Base-by-base conservation (phyloP, 768 basidiomycete genomes). In the Lactarius evosmus region DNA sequence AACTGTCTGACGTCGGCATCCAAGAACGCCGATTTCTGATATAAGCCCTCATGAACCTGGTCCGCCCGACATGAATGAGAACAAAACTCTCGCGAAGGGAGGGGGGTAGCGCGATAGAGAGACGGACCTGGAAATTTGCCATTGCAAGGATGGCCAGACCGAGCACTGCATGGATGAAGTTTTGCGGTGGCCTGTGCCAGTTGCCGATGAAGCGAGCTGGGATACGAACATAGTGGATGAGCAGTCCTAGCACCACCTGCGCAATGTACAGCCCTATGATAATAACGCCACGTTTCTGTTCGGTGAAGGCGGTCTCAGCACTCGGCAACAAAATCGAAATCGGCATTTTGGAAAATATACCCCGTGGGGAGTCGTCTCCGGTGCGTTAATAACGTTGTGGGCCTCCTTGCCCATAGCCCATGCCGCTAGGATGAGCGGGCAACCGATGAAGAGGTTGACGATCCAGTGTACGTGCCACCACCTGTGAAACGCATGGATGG, bases 71-170 rank as follows among this genome's bases (percentile, higher is more conserved):
- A 33, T 34, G 17, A 40, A 7, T 27, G 9, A 44, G 22, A 29
- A 25, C 11, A 40, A 11, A 14, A 2, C 0, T 16, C 62, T 29
- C 44, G 44, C 5, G 4, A 50, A 29, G 11, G 6, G n/a, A 7
- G 34, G 19, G 44, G 1, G 44, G 22, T 46, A 1, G 66, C 64
- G n/a, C 66, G 66, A 46, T 11, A 46, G 44, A 46, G 44, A 12
- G 33, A 30, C 66, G 9, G 29, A 77, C 78, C 69, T 79, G 74
- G 63, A 78, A 84, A 34, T 79, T 80, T 2, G 83, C 82, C 25
- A 86, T 72, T 3, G 73, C 80, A 56, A 88, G 75, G 57, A 85
- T 86, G 0, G 74, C 72, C 8, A 86, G 71, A 2, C 86, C 86
- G 25, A 86, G 68, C 4, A 80, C 60, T 11, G 78, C 82, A 58